Conservation (phyloP, 345 rosid species). For the Salix udensis region DNA sequence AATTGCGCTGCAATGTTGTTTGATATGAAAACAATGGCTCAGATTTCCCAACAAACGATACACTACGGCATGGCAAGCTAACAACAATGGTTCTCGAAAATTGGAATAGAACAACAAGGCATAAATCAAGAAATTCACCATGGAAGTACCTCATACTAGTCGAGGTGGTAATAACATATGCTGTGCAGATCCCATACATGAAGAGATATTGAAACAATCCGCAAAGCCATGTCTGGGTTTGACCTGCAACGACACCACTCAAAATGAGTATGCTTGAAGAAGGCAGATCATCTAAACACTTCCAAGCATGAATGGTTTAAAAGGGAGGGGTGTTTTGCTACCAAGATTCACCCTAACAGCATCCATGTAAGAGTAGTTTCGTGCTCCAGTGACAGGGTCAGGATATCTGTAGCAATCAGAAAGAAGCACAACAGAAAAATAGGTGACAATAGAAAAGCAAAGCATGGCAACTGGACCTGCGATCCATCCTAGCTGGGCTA, state of each 20-base stretch:
- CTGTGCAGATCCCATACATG: neutral
- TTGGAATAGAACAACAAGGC: neutral
- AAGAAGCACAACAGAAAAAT: neutral
- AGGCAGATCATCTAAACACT: neutral
- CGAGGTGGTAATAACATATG: neutral
- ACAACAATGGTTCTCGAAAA: neutral
- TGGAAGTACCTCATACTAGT: neutral
- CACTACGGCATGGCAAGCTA: neutral
- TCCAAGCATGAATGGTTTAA: neutral
- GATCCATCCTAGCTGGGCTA: neutral
- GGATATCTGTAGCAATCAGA: conserved; percentile 1
- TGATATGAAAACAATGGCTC: neutral
- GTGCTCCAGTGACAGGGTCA: neutral
- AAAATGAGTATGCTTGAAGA: neutral
- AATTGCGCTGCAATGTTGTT: neutral
- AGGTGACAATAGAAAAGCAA: neutral
- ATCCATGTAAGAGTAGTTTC: conserved; percentile 5
- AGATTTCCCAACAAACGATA: neutral
- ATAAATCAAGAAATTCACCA: neutral
- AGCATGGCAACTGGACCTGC: conserved; percentile 1
- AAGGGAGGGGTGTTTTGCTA: neutral
- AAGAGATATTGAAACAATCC: neutral
- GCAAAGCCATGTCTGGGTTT: neutral
- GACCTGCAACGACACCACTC: neutral
- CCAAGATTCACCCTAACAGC: conserved; percentile 3